phyloP scores from a whole-genome alignment of 768 basidiomycete species.

The Panaeolus cyanescens region DNA sequence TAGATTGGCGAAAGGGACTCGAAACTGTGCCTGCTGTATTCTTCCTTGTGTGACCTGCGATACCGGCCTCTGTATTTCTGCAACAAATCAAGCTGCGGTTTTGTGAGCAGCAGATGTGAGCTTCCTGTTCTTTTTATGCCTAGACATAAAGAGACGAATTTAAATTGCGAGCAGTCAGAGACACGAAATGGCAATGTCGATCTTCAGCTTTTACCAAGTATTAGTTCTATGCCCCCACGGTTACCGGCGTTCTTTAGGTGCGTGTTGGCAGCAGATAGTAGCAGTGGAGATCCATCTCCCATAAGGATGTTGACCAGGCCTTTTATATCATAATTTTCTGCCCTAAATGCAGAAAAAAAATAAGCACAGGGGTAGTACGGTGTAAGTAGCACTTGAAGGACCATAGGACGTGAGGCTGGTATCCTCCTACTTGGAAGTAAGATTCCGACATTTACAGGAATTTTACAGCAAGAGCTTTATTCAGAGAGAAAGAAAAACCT shows the following conservation, averaged over 20 bases:
- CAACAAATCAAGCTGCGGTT: slow-evolving; percentile 28
- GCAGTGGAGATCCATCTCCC: background rate
- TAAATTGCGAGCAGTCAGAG: background rate
- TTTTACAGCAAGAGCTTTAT: no score
- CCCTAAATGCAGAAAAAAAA: no score
- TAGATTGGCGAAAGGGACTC: slow-evolving; percentile 51
- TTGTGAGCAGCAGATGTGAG: slow-evolving; percentile 45
- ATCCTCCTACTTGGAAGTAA: background rate
- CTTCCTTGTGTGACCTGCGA: background rate
- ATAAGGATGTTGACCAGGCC: background rate
- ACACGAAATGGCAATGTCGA: background rate
- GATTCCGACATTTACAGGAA: background rate
- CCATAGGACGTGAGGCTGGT: background rate
- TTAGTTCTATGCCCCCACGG: slow-evolving; percentile 34
- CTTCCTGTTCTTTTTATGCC: slow-evolving; percentile 46
- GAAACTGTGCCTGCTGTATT: slow-evolving; percentile 17
- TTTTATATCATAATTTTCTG: background rate
- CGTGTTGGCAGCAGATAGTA: background rate
- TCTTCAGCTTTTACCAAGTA: slow-evolving; percentile 36
- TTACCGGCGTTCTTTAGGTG: background rate
- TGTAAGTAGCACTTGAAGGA: no score
- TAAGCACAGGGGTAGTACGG: no score
- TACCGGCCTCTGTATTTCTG: background rate
- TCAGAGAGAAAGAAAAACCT: background rate
- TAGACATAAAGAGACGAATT: slow-evolving; percentile 13